Percentiles rank a stretch among this genome's conserved stretches.
phyloP scores from a whole-genome alignment of 2,329 filamentous ascomycete species.

The Sphaerostilbella broomeana region DNA sequence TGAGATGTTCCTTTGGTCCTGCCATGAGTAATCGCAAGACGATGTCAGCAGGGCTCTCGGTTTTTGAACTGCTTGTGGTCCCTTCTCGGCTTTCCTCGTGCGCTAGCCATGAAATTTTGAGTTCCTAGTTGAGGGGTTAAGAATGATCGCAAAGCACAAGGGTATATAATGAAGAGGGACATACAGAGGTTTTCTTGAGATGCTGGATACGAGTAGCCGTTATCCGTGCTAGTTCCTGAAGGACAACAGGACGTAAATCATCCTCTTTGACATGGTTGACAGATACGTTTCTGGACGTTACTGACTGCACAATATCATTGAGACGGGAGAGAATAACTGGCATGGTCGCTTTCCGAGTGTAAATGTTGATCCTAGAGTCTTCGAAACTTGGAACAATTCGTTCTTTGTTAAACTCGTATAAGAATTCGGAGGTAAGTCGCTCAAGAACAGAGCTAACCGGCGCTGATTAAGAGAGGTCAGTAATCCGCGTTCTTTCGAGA shows the following conservation, averaged over 20 bases:
- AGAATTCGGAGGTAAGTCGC: conserved; percentile 22
- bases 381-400: conserved; percentile 20
- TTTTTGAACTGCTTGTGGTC: too few relatives aligned
- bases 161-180: not conserved
- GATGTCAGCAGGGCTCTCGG: conserved; percentile 38
- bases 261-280: conserved; percentile 16
- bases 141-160: too few relatives aligned
- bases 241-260: conserved; percentile 16
- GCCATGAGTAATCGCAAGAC: conserved; percentile 40
- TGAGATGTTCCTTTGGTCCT: conserved; percentile 2
- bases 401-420: conserved; percentile 27
- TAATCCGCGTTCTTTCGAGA: too few relatives aligned
- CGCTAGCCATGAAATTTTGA: conserved; percentile 39
- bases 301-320: conserved; percentile 23
- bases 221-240: conserved; percentile 26
- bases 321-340: conserved; percentile 31
- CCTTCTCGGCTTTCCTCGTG: too few relatives aligned
- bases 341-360: conserved; percentile 23
- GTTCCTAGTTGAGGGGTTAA: conserved; percentile 17
- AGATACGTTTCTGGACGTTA: conserved; percentile 23
- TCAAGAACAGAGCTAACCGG: conserved; percentile 1
- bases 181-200: conserved; percentile 18
- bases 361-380: conserved; percentile 24
- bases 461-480: too few relatives aligned
- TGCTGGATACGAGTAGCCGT: conserved; percentile 27